Conservation (phyloP, 2,329 filamentous ascomycete species). For the Sporothrix brasiliensis region DNA sequence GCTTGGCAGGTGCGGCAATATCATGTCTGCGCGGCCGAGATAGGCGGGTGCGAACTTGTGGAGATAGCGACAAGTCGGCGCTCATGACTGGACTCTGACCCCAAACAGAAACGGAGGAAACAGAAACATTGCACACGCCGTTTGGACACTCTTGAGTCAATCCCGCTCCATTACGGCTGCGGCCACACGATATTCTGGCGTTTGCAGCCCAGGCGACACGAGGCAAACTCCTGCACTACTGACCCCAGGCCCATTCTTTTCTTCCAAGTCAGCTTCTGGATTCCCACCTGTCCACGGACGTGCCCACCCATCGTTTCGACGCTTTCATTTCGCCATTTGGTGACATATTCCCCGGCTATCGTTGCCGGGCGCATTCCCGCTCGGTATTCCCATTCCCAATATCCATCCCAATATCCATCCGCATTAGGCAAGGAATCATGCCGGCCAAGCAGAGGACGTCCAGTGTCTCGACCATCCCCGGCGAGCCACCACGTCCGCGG, state of each 20-base stretch:
- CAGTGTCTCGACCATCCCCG: neutral
- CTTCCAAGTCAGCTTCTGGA: neutral
- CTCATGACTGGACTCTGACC: constrained; percentile 13
- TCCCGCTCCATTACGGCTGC: too few relatives aligned
- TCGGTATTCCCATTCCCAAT: neutral
- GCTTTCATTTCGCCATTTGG: neutral
- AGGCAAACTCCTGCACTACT: too few relatives aligned
- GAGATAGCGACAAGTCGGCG: constrained; percentile 11
- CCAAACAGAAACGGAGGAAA: constrained; percentile 13
- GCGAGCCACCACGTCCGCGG: constrained; percentile 18
- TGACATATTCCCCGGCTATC: neutral
- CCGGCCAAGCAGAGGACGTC: constrained; percentile 8
- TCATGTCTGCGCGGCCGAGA: constrained; percentile 18
- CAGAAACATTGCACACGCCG: constrained; percentile 3
- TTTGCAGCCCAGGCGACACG: too few relatives aligned
- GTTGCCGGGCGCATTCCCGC: constrained; percentile 1
- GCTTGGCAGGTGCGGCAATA: constrained; percentile 15
- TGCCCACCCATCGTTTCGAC: neutral
- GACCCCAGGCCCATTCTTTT: neutral
- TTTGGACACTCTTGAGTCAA: neutral
- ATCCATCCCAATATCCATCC: neutral
- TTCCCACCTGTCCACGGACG: neutral
- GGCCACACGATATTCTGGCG: too few relatives aligned
- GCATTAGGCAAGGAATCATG: constrained; percentile 2
- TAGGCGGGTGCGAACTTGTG: constrained; percentile 9